Percentiles rank a stretch among this genome's conserved stretches.
Conservation (phyloP, 2,329 filamentous ascomycete species). For the Teratosphaeria destructans region DNA sequence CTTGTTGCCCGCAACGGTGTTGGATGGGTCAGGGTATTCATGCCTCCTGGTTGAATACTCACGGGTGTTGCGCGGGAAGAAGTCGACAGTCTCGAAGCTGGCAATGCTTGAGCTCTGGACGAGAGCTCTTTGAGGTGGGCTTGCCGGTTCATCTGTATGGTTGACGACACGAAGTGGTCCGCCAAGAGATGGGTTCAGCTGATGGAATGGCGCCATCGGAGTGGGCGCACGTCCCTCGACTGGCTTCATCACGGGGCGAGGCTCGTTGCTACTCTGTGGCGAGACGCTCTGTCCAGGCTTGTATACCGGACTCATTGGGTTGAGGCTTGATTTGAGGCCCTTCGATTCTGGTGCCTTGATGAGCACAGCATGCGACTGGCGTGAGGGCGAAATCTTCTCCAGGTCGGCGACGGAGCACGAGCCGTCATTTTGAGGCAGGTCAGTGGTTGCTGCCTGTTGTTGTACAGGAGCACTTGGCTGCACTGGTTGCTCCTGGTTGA, state of each 20-base stretch:
- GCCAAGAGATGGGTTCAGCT: slow-evolving; percentile 4
- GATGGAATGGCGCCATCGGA: slow-evolving; percentile 10
- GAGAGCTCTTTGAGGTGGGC: slow-evolving; percentile 15
- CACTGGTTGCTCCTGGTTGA: neutral
- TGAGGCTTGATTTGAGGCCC: slow-evolving; percentile 22
- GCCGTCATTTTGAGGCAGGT: slow-evolving; percentile 19
- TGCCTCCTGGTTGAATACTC: slow-evolving; percentile 27
- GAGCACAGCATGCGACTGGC: slow-evolving; percentile 22
- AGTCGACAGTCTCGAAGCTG: slow-evolving; percentile 28
- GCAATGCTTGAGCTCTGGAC: slow-evolving; percentile 25
- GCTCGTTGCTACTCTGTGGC: neutral
- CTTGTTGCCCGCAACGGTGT: slow-evolving; percentile 11
- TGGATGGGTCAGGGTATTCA: slow-evolving; percentile 12
- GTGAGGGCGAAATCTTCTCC: slow-evolving; percentile 10
- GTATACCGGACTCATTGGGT: slow-evolving; percentile 30
- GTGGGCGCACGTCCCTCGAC: slow-evolving; percentile 6
- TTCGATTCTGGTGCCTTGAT: slow-evolving; percentile 24
- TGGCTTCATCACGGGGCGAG: neutral
- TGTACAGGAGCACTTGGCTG: neutral
- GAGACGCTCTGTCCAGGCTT: slow-evolving; percentile 15
- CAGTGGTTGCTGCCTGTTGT: neutral
- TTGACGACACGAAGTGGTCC: neutral
- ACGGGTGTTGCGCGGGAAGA: slow-evolving; percentile 28
- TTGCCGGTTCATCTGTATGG: slow-evolving; percentile 12
- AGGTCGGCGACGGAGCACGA: slow-evolving; percentile 13